Conservation (phyloP, 2,329 filamentous ascomycete genomes). For the Aspergillus transmontanensis region DNA sequence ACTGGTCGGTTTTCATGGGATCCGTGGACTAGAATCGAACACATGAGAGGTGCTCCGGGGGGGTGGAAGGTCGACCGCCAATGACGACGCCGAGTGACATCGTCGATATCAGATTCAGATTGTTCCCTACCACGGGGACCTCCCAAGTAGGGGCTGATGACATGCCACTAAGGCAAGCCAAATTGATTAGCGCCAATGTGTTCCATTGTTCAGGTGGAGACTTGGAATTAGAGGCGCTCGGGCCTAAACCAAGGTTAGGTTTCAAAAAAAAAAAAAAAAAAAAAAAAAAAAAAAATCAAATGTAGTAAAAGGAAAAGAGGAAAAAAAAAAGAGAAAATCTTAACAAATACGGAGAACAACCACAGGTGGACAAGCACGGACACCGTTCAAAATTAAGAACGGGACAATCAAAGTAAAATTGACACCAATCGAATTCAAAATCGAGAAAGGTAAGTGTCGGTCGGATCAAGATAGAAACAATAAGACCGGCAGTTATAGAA, state of each 20-base stretch:
- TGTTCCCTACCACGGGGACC: slow-evolving; percentile 12
- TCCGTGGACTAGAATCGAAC: slow-evolving; percentile 2
- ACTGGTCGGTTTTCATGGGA: neutral
- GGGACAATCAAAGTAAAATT: neutral
- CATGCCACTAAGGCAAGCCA: slow-evolving; percentile 27
- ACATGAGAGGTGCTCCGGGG: slow-evolving; percentile 13
- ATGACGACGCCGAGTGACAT: neutral
- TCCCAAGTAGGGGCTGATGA: slow-evolving; percentile 21
- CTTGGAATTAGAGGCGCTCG: slow-evolving; percentile 14
- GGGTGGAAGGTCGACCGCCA: neutral
- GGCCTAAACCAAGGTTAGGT: slow-evolving; percentile 17
- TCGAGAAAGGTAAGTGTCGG: neutral
- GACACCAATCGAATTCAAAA: neutral
- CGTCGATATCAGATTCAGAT: slow-evolving; percentile 14
- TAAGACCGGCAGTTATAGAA: neutral
- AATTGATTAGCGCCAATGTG: slow-evolving; percentile 20
- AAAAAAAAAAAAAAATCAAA: neutral
- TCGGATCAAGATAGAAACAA: neutral
- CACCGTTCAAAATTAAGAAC: neutral
- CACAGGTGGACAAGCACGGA: neutral
- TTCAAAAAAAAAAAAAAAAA: neutral
- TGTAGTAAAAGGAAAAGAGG: neutral
- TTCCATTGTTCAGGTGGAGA: slow-evolving; percentile 3
- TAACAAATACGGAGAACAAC: neutral
- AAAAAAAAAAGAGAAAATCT: neutral